Evolutionary conservation across 1,284 basidiomycete genomes (phyloP), one percentile per base, ranked within the genome.

Genomic region (Vanrija sp.): DNA sequence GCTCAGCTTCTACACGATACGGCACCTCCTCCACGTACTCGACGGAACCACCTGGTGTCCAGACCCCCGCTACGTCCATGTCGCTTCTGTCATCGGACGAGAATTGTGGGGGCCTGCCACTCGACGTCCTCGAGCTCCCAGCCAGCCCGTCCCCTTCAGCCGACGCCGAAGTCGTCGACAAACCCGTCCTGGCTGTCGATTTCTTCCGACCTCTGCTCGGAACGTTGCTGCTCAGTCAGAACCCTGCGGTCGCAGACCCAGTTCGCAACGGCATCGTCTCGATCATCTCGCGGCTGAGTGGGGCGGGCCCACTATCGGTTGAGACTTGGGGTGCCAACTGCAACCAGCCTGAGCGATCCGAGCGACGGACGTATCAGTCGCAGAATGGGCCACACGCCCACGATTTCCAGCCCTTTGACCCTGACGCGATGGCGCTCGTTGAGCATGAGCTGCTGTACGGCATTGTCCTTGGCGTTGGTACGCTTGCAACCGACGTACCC

Each of bases 131-230:
- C 31, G 31, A 31, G 12, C 12, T 14, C 9, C 31, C 31, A 9
- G 4, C 31, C 12, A 31, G 31, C 31, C 31, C 31, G 12, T 31
- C 31, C 12, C 31, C 31, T 14, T 31, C 31, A 4, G 31, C 12
- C 9, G 31, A 31, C 31, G 31, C 12, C 9, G 41, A 49, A 9
- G 16, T 68, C 1, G 54, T 69, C 4, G 69, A 69, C 38, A 63
- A 68, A 19, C 81, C 85, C 0, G 68, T 75, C 35, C 84, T 97
- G 48, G 83, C 85, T 46, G 88, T 92, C 5, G 85, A 87, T 63
- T 84, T 87, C 9, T 97, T 98, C 77, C 95, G 93, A 3, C 89
- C 92, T 6, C 85, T 97, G 47, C 81, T 98, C 18, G 93, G 90
- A 47, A 88, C 89, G 0, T 79, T 98, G 37, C 80, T 98, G 20